Evolutionary conservation across 176 grass and related monocot genomes (phyloP).

Genomic region (Bonia amplexicaulis): DNA sequence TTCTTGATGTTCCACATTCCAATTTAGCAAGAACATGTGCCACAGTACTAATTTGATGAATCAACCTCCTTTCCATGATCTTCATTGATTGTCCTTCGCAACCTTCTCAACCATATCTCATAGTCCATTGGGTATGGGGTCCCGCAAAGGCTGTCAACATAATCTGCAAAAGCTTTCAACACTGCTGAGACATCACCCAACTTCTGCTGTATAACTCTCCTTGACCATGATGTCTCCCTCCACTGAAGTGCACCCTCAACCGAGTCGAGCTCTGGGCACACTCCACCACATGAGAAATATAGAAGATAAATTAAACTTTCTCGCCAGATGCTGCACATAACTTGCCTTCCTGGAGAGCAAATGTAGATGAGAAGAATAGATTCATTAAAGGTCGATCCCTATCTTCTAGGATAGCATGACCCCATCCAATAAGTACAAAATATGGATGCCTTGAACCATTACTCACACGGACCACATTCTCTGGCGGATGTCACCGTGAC

Average conservation of each 20-base stretch:
- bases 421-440: conserved; percentile 95
- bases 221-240: conserved; percentile 91
- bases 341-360: conserved; percentile 91
- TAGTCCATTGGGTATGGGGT: conserved; percentile 93
- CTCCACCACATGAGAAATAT: conserved; percentile 86
- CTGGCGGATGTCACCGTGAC: conserved; percentile 79
- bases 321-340: conserved; percentile 79
- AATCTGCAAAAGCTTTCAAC: conserved; percentile 96
- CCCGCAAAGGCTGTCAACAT: conserved; percentile 95
- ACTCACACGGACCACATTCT: conserved; percentile 80
- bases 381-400: conserved; percentile 80
- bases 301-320: conserved; percentile 95
- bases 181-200: conserved; percentile 82
- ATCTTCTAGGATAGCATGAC: conserved; percentile 91
- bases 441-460: conserved; percentile 53
- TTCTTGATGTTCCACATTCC: conserved; percentile 31
- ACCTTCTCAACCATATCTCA: conserved; percentile 91
- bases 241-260: conserved; percentile 90
- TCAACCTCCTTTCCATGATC: conserved; percentile 90
- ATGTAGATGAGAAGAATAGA: conserved; percentile 90
- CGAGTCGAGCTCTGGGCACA: conserved; percentile 77
- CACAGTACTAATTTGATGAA: conserved; percentile 41
- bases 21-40: conserved; percentile 13
- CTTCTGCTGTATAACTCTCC: conserved; percentile 93
- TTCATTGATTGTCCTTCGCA: conserved; percentile 78